Evolutionary conservation across 352 stramenopile genomes (phyloP), one percentile per base, ranked within the genome.

Genomic region (Pythium aristosporum): DNA sequence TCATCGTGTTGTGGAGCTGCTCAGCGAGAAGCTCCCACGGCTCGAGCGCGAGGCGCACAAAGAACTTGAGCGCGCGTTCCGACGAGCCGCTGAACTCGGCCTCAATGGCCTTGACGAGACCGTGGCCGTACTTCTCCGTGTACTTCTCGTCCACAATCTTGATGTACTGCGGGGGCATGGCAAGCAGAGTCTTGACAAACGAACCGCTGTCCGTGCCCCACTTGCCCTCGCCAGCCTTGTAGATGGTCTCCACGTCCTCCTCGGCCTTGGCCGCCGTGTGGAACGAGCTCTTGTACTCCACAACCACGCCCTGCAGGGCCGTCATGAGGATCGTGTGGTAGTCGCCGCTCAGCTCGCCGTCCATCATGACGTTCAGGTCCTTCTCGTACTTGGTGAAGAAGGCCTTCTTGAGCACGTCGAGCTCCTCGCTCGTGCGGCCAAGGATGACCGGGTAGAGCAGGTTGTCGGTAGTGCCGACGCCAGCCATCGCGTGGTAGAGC

Each of bases 151-250:
- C 61, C 41, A 93, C 82, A 39, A 82, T 74, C 25, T 67, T 65
- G 30, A 93, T 36, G 65, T 91, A 80, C 70, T 81, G 58, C 2
- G 79, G 75, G n/a, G 82, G 80, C 54, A 78, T 89, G 12, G 77
- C 58, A 46, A 89, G 56, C 43, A 90, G 57, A 37, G 85, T 69
- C 63, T 88, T 90, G 30, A 83, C 69, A 62, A 93, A 91, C 4
- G 46, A 63, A 13, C 80, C 76, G 52, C 87, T 81, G 63, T 93
- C 82, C 44, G 82, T 93, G 55, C 82, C 82, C 79, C 79, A 91
- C 67, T 91, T 89, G 63, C 80, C 85, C 57, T 93, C 79, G 42
- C 85, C 85, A 5, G 85, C 79, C 25, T 89, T 89, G 73, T 91
- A 93, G 36, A 93, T 66, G 15, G 71, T 56, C 18, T 91, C 76